Base-by-base conservation (phyloP, 305 asterid species). In the Solanum hybrid region DNA sequence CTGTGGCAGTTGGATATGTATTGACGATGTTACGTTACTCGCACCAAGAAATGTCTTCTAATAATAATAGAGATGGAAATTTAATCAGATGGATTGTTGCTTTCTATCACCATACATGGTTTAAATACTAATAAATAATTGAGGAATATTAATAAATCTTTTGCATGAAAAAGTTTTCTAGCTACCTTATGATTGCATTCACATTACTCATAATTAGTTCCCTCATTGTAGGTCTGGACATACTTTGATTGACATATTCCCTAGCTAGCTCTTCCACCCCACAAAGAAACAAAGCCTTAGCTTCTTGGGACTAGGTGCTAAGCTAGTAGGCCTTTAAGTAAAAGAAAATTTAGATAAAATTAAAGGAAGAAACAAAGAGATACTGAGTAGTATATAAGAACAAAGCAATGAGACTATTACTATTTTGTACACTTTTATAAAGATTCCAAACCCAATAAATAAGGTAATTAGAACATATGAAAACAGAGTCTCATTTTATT, bases 101-200 rank as follows among this genome's bases (percentile, higher is more conserved):
- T 84, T 84, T 84, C 75, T 51, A 51, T 46, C 75, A 84, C 75
- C 75, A 29, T 18, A 46, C 40, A 42, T 26, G 69, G 24, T 18
- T 57, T 57, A 57, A 3, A 16, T 34, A 34, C 35, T 84, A 18
- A 18, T 10, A 46, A 34, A 78, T 5, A 18, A 77, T 29, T 84
- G 69, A 46, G 87, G 87, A 34, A 34, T 34, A 34, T 34, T 34
- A 51, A 31, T 51, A 51, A 61, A 84, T 31, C 40, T 84, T 29
- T 31, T 51, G 29, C 29, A 31, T 84, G 87, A 84, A 51, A 61
- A 51, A 46, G 69, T 46, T 84, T 46, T 51, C 42, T 78, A 78
- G 5, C 51, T 84, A 31, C 42, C 75, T 84, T 84, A 84, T 84
- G 87, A 84, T 84, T 84, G 86, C 86, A 84, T 46, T 84, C 29